These are phyloP conservation scores for Laburnicola sp. DNA, from an alignment of 2,329 filamentous ascomycete species.

Conservation along the genomic window DNA sequence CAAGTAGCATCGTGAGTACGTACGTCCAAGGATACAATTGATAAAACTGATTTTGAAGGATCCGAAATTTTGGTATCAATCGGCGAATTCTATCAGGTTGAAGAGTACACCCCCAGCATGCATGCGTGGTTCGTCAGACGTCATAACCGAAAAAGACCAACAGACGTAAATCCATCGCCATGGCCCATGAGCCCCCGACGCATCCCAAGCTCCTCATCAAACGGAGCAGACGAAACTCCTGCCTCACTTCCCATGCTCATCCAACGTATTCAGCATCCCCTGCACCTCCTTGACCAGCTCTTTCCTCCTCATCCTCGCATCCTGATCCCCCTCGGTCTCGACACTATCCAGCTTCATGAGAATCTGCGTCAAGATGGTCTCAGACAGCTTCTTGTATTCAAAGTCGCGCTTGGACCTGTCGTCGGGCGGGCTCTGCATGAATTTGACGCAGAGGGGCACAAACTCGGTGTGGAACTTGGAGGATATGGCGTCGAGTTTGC, in stretches of 20 bases:
- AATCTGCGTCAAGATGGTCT: slow-evolving; percentile 76
- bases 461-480: slow-evolving; percentile 66
- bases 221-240: not conserved
- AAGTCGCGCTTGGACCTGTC: slow-evolving; percentile 66
- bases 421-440: slow-evolving; percentile 62
- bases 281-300: slow-evolving; percentile 74
- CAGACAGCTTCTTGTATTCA: slow-evolving; percentile 73
- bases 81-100: too few species aligned
- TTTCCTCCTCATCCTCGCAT: slow-evolving; percentile 68
- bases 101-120: too few species aligned
- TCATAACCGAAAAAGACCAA: too few species aligned
- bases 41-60: too few species aligned
- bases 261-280: slow-evolving; percentile 65
- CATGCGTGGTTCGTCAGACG: too few species aligned
- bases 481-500: slow-evolving; percentile 69
- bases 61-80: too few species aligned
- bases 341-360: slow-evolving; percentile 76
- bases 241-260: slow-evolving; percentile 49
- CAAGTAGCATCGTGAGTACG: too few species aligned
- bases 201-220: too few species aligned
- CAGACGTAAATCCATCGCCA: too few species aligned
- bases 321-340: slow-evolving; percentile 69
- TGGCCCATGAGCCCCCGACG: too few species aligned
- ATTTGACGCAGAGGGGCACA: slow-evolving; percentile 67
- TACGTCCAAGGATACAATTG: too few species aligned